phyloP scores from a whole-genome alignment of 2,329 filamentous ascomycete genomes.

The Zelopaecilomyces penicillatus region DNA sequence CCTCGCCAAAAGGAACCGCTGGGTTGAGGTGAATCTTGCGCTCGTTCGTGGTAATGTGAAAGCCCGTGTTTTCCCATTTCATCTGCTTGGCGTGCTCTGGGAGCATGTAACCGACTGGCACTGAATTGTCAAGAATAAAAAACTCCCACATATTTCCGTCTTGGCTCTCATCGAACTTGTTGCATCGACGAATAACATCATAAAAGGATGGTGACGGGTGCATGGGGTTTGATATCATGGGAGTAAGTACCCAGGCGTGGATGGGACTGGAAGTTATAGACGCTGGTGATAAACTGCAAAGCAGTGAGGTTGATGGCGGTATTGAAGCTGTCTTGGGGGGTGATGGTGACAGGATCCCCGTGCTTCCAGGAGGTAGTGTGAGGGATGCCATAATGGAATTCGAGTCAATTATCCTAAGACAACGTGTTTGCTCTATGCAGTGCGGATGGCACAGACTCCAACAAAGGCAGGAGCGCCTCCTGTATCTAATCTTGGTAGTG shows the following conservation, averaged over 20 bases:
- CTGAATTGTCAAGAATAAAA: conserved; percentile 12
- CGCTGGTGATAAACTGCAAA: too few species aligned
- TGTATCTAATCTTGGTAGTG: too few species aligned
- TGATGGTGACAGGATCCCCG: neutral
- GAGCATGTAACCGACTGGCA: conserved; percentile 18
- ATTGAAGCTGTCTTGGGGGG: neutral
- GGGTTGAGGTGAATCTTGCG: conserved; percentile 16
- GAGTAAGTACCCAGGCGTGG: conserved; percentile 4
- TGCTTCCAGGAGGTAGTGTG: neutral
- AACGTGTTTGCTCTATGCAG: too few species aligned
- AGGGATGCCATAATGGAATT: conserved; percentile 5
- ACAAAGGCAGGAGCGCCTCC: too few species aligned
- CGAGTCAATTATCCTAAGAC: too few species aligned
- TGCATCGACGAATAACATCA: conserved; percentile 16
- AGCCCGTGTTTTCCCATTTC: conserved; percentile 14
- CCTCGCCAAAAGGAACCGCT: conserved; percentile 4
- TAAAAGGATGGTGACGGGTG: conserved; percentile 8
- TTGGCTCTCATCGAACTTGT: conserved; percentile 16
- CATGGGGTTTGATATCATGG: neutral
- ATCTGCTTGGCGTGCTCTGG: conserved; percentile 13
- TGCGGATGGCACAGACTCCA: too few species aligned
- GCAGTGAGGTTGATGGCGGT: too few species aligned
- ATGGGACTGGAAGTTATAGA: neutral
- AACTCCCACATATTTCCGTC: conserved; percentile 16
- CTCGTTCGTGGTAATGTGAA: conserved; percentile 8